Percentiles rank a stretch among this genome's conserved stretches.
phyloP scores from a whole-genome alignment of 192 early-diverging fungal genomes.

The Phycomyces nitens region DNA sequence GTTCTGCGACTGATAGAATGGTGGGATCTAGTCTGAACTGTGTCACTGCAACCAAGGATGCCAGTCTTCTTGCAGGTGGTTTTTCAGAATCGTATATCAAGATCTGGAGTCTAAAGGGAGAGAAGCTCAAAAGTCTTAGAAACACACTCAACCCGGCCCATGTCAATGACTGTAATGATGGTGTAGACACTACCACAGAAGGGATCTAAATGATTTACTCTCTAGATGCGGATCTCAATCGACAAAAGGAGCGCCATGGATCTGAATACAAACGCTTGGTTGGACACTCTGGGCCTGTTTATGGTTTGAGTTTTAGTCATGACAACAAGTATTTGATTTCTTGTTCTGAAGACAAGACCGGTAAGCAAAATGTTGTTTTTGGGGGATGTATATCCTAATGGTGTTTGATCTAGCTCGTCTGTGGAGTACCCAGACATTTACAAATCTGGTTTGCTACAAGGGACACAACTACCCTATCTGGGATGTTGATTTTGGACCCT shows the following conservation, averaged over 20 bases:
- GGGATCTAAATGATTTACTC: background rate
- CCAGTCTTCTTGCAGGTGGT: slow-evolving; percentile 80
- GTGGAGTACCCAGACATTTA: slow-evolving; percentile 89
- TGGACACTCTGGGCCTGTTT: slow-evolving; percentile 91
- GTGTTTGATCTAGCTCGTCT: slow-evolving; percentile 58
- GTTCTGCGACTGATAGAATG: background rate
- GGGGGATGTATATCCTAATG: background rate
- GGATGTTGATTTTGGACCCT: slow-evolving; percentile 90
- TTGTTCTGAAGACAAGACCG: slow-evolving; percentile 86
- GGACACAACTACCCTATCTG: slow-evolving; percentile 97
- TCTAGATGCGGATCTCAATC: slow-evolving; percentile 55
- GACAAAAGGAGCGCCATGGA: slow-evolving; percentile 55
- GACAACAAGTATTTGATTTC: slow-evolving; percentile 86
- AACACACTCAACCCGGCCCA: slow-evolving; percentile 57
- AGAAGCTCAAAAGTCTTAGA: slow-evolving; percentile 62
- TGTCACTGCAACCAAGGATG: slow-evolving; percentile 76
- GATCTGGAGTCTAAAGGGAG: slow-evolving; percentile 86
- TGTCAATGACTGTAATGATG: slow-evolving; percentile 48
- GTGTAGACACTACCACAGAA: background rate
- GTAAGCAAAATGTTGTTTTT: background rate
- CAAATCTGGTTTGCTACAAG: slow-evolving; percentile 91
- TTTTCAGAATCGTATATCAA: slow-evolving; percentile 92
- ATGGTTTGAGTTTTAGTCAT: slow-evolving; percentile 79
- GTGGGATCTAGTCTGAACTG: slow-evolving; percentile 67
- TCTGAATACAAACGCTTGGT: slow-evolving; percentile 64